Base-by-base conservation (phyloP, 78 protist species). In the Creolimax fragrantissima region DNA sequence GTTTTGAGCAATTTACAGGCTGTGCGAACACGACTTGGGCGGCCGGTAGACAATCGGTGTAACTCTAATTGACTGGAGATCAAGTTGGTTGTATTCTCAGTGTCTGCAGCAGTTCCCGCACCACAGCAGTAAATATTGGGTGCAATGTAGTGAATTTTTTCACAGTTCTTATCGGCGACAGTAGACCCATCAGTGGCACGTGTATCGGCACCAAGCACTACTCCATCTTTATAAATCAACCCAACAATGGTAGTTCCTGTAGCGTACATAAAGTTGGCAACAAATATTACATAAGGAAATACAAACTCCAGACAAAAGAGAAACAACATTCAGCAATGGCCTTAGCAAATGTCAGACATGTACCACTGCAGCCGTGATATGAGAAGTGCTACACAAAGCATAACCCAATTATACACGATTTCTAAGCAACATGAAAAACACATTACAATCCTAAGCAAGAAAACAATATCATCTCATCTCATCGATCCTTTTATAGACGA, bases 41-140 rank as follows among this genome's bases (percentile, higher is more conserved):
- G 94, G 58, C 97, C 98, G 3, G 98, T 98, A 11, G 89, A 84
- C 3, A 91, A 42, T 7, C 96, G 94, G 90, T 94, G 96, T 41
- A 96, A 94, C 17, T 67, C 93, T 2, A 97, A 89, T 90, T 95
- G 84, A 3, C 95, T 67, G n/a, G 94, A 3, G 43, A 96, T 94
- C 84, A 96, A 84, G 43, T 35, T 85, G 0, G 95, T 95, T 42
- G 94, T 86, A 47, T 85, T 58, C 44, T 98, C 99, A 6, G 98
- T 96, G 92, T 99, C 99, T 2, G 99, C 99, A 0, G 99, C 97
- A 0, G 99, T 99, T 35, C 99, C 99, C 2, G 99, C 99, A 24
- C 99, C 99, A 66, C 99, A 96, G 95, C 99, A 98, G 89, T 89
- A 97, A n/a, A 99, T 97, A 89, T 98, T 98, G 84, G 96, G 97